Conservation (phyloP, 2,329 filamentous ascomycete species). For the Cercospora sp. region DNA sequence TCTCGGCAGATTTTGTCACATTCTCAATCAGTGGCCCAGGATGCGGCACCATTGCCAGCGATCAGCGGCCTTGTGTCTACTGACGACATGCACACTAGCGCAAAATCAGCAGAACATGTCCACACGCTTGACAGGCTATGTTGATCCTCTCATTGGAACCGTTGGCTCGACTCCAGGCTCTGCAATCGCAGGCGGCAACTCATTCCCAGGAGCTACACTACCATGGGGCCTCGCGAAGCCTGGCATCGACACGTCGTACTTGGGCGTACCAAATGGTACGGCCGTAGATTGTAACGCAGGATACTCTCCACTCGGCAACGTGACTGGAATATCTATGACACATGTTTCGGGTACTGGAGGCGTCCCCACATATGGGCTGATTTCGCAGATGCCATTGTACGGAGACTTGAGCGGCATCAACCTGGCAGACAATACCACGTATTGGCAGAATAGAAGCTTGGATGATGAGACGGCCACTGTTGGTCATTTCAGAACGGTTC, state of each 20-base stretch:
- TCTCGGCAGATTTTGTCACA: not conserved
- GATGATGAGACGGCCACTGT: constrained; percentile 40
- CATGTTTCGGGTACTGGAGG: constrained; percentile 41
- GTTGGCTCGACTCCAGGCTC: constrained; percentile 48
- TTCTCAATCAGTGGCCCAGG: not conserved
- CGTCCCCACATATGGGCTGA: constrained; percentile 43
- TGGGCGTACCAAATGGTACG: constrained; percentile 26
- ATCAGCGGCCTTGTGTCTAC: not conserved
- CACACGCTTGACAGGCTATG: constrained; percentile 34
- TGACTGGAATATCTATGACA: constrained; percentile 44
- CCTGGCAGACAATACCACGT: constrained; percentile 46
- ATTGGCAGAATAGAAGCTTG: constrained; percentile 42
- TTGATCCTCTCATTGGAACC: constrained; percentile 52
- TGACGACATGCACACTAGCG: not conserved
- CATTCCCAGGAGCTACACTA: constrained; percentile 43
- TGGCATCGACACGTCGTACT: constrained; percentile 44
- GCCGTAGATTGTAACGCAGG: constrained; percentile 42
- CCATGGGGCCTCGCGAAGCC: constrained; percentile 47
- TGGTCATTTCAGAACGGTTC: constrained; percentile 41
- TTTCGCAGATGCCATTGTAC: constrained; percentile 46
- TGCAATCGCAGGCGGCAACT: constrained; percentile 44
- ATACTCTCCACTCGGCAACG: constrained; percentile 44
- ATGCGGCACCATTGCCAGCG: not conserved
- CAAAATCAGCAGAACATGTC: not conserved
- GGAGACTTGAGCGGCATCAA: constrained; percentile 45